A percentile compares a stretch with the other conserved stretches of the same genome.
Evolutionary conservation across 495 filamentous ascomycete genomes (phyloP).

Genomic region (Talaromyces liani): DNA sequence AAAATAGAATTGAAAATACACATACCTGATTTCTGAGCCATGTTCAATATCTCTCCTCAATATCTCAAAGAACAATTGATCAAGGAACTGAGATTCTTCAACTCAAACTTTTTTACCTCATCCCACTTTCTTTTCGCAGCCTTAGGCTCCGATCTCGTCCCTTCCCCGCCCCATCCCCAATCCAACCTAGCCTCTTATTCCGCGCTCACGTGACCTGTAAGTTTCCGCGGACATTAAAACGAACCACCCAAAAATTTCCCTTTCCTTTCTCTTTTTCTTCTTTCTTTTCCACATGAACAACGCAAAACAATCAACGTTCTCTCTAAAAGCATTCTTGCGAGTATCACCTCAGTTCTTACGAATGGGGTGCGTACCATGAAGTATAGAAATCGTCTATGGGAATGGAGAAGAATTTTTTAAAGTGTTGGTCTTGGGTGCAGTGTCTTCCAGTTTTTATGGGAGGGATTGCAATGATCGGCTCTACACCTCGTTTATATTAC

Average conservation of each 20-base stretch:
- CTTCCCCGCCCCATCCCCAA: neutral
- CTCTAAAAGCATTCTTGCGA: constrained; percentile 54
- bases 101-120: constrained; percentile 2
- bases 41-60: neutral
- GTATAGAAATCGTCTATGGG: constrained; percentile 56
- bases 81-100: neutral
- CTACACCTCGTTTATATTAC: constrained; percentile 34
- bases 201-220: neutral
- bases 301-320: constrained; percentile 57
- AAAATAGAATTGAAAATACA: too few relatives aligned
- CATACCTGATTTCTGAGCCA: constrained; percentile 10
- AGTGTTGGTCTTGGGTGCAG: constrained; percentile 63
- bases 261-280: constrained; percentile 25
- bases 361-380: constrained; percentile 49
- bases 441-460: constrained; percentile 45
- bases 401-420: constrained; percentile 48
- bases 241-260: constrained; percentile 7
- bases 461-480: constrained; percentile 64
- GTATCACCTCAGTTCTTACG: too few relatives aligned
- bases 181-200: neutral
- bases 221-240: neutral
- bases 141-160: constrained; percentile 5
- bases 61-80: neutral
- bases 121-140: constrained; percentile 6
- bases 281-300: constrained; percentile 55